Conservation (phyloP, 2,329 filamentous ascomycete genomes). For the Lasiodiplodia hormozganensis region DNA sequence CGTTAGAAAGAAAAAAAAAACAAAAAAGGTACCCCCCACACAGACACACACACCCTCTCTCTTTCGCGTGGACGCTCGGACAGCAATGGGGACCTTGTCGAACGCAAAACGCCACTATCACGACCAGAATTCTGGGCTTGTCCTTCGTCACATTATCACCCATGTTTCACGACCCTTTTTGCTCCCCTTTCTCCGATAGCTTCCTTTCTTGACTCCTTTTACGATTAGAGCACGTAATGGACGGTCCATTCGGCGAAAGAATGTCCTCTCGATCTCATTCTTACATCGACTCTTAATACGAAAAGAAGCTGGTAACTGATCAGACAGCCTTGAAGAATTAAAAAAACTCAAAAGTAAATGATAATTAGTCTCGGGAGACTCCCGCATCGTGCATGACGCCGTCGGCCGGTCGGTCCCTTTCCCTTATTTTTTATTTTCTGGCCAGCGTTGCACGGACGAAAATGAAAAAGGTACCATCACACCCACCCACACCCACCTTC, state of each 20-base stretch:
- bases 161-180: background rate
- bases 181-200: background rate
- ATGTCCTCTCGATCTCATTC: background rate
- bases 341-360: background rate
- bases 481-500: background rate
- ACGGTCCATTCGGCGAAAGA: background rate
- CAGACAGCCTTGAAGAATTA: background rate
- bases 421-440: background rate
- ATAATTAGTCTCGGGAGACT: conserved; percentile 1
- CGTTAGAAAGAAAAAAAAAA: background rate
- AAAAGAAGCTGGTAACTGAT: background rate
- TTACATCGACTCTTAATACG: background rate
- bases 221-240: background rate
- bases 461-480: conserved; percentile 20
- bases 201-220: background rate
- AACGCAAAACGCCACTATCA: background rate
- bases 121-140: conserved; percentile 12
- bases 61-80: conserved; percentile 15
- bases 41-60: background rate
- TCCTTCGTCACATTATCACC: background rate
- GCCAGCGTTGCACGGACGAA: background rate
- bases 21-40: background rate
- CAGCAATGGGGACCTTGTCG: background rate
- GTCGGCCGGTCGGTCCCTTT: conserved; percentile 12
- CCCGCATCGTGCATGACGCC: conserved; percentile 1